Evolutionary conservation across 164 flowering plant genomes (phyloP).

Genomic region (Saururus chinensis): DNA sequence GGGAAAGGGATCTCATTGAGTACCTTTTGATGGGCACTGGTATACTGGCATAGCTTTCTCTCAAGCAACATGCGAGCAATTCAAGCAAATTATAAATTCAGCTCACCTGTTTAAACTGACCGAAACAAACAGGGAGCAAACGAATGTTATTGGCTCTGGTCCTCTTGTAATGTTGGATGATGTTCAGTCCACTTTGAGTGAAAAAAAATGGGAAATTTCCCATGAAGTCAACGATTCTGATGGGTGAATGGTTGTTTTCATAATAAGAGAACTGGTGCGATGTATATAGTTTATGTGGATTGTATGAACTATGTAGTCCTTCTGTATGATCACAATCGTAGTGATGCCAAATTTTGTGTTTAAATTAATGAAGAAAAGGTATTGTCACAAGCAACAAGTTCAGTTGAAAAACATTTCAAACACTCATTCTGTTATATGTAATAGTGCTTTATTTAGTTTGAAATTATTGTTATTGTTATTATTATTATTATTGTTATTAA

Average conservation of each 20-base stretch:
- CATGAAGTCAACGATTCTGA: too few relatives aligned
- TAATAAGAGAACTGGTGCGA: neutral
- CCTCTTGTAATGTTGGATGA: too few relatives aligned
- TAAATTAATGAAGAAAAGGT: neutral
- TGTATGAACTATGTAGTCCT: neutral
- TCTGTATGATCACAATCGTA: neutral
- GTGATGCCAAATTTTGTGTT: neutral
- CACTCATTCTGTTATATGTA: too few relatives aligned
- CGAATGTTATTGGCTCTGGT: too few relatives aligned
- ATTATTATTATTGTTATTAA: too few relatives aligned
- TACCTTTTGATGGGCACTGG: neutral
- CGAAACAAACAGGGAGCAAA: too few relatives aligned
- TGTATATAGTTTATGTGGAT: neutral
- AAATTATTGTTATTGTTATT: too few relatives aligned
- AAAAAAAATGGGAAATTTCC: too few relatives aligned
- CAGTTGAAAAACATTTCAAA: neutral
- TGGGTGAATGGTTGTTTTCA: too few relatives aligned
- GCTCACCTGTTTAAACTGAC: neutral
- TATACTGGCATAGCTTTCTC: neutral
- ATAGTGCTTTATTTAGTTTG: too few relatives aligned
- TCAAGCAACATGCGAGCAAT: neutral
- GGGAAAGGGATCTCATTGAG: conserved; percentile 21
- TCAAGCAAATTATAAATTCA: neutral
- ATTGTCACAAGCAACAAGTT: neutral
- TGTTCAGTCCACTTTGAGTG: too few relatives aligned